Conservation (phyloP, 805 yeast species). For the Spathaspora passalidarum region DNA sequence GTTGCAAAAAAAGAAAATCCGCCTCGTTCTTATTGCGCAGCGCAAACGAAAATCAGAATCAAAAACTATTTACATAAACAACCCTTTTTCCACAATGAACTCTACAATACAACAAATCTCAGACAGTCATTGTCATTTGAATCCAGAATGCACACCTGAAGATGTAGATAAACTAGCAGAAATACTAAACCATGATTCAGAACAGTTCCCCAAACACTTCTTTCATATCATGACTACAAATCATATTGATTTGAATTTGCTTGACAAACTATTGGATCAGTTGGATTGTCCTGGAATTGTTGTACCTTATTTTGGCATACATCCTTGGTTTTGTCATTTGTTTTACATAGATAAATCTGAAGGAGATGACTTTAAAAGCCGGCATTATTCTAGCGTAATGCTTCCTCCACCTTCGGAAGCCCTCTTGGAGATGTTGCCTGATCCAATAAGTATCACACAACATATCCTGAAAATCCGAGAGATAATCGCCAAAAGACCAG, state of each 20-base stretch:
- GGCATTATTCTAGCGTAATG: constrained; percentile 60
- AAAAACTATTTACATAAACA: too few relatives aligned
- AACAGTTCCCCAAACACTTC: constrained; percentile 5
- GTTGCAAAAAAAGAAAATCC: too few relatives aligned
- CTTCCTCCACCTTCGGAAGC: constrained; percentile 33
- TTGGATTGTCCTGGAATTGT: constrained; percentile 14
- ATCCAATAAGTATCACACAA: constrained; percentile 47
- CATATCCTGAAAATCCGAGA: constrained; percentile 31
- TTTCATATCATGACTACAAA: constrained; percentile 41
- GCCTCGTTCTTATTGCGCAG: not conserved
- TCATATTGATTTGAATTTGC: constrained; percentile 27
- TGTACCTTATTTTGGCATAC: constrained; percentile 66
- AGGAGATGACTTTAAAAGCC: constrained; percentile 26
- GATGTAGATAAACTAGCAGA: constrained; percentile 10
- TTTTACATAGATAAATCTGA: constrained; percentile 31
- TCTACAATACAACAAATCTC: constrained; percentile 4
- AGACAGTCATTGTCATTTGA: constrained; percentile 39
- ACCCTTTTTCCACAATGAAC: not conserved
- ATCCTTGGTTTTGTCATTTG: constrained; percentile 88
- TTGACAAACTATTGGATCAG: constrained; percentile 17
- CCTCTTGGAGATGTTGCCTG: constrained; percentile 53
- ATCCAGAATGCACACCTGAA: constrained; percentile 11
- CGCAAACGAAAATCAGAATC: not conserved
- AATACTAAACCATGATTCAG: constrained; percentile 8
- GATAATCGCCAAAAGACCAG: constrained; percentile 12